phyloP scores from a whole-genome alignment of 805 yeast genomes.

The Hanseniaspora guilliermondii region DNA sequence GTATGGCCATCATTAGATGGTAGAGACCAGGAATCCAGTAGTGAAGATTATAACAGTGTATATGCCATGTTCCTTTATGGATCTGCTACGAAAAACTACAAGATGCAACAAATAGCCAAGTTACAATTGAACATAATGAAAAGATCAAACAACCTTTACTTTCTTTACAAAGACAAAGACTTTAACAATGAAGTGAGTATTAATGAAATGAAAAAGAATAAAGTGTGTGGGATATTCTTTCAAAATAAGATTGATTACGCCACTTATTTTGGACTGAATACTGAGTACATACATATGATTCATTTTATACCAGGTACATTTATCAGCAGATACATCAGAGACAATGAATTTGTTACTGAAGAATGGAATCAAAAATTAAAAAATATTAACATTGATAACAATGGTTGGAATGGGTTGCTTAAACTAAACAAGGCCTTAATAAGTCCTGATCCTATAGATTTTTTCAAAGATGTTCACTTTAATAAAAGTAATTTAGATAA shows the following conservation, averaged over 20 bases:
- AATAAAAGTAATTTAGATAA: slow-evolving; percentile 49
- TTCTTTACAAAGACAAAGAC: slow-evolving; percentile 29
- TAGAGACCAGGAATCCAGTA: slow-evolving; percentile 60
- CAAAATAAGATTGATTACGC: slow-evolving; percentile 65
- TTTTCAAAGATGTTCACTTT: slow-evolving; percentile 47
- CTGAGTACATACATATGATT: slow-evolving; percentile 65
- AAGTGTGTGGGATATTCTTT: slow-evolving; percentile 56
- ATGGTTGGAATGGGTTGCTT: slow-evolving; percentile 65
- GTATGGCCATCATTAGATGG: slow-evolving; percentile 61
- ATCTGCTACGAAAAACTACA: slow-evolving; percentile 37
- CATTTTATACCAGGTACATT: slow-evolving; percentile 69
- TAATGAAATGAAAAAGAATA: slow-evolving; percentile 38
- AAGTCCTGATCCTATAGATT: slow-evolving; percentile 51
- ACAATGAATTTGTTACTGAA: slow-evolving; percentile 41
- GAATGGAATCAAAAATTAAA: slow-evolving; percentile 49
- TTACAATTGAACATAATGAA: slow-evolving; percentile 47
- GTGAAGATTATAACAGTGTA: slow-evolving; percentile 62
- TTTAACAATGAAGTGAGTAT: slow-evolving; percentile 43
- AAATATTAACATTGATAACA: slow-evolving; percentile 36
- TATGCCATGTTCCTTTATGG: slow-evolving; percentile 65
- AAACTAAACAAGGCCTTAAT: slow-evolving; percentile 61
- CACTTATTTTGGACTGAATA: slow-evolving; percentile 59
- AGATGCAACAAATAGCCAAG: slow-evolving; percentile 44
- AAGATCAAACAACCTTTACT: slow-evolving; percentile 44
- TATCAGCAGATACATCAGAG: slow-evolving; percentile 47